Base-by-base conservation (phyloP, 2,329 filamentous ascomycete genomes). In the Neurospora sp. region DNA sequence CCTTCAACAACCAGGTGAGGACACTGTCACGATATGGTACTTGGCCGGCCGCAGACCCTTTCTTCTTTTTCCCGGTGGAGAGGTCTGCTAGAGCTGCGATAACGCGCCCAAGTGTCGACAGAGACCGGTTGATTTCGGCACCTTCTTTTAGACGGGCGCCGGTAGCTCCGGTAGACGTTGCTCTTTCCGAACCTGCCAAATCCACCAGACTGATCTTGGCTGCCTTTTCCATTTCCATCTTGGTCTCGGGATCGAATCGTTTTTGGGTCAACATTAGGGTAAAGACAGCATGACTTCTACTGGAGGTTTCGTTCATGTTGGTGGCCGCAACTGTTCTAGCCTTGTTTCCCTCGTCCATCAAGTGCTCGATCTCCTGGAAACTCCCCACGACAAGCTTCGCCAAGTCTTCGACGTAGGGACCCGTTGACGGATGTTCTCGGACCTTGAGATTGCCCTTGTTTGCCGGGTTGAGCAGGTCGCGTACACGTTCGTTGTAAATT, bases 331-430 rank as follows among this genome's bases (percentile, higher is more conserved):
- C 96, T 0, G 96, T 99, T 84, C 96, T 88, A 40, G 96, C 96
- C 82, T 99, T 99, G 84, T 99, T 99, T 77, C 96, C 96, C 81
- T 98, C 95, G 78, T 99, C 96, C 96, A 99, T 99, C 76, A 99
- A 83, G 78, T 97, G 90, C 78, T 99, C 96, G 74, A 99, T 98
- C 79, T 99, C 96, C 69, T 91, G 86, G 79, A 99, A 98, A 71
- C 93, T 95, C 75, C 93, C 89, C 52, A 99, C 96, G 1, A 96
- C 93, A 71, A 99, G 83, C 80, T 99, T 98, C 72, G 96, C 94
- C 76, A 99, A 85, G 83, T 99, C 96, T 81, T 99, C 96, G 68
- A 99, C 96, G 78, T 99, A 99, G 0, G 96, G 96, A 73, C 96
- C 96, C 1, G 96, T 97, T 2, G 95, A 96, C 2, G 96, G 96